phyloP scores from a whole-genome alignment of 2,329 filamentous ascomycete species.

The Pestalotiopsis sp. region DNA sequence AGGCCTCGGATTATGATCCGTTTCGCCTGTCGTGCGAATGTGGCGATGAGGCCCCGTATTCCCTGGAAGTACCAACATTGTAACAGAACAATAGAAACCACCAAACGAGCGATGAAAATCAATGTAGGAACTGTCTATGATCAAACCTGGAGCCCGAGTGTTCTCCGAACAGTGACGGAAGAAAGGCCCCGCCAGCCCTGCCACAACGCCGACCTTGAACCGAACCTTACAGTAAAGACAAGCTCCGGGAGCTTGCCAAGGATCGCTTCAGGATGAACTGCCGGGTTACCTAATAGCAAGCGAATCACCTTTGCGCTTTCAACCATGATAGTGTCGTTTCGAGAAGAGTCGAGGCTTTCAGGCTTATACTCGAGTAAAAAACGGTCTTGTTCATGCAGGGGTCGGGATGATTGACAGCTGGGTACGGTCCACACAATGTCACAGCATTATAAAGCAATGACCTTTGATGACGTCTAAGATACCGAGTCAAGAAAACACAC shows the following conservation, averaged over 20 bases:
- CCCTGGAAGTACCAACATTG: neutral
- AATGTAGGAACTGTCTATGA: neutral
- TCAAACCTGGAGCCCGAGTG: neutral
- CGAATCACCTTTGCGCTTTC: neutral
- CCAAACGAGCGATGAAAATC: neutral
- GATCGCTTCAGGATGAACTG: neutral
- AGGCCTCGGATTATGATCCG: neutral
- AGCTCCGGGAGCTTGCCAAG: neutral
- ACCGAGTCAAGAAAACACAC: neutral
- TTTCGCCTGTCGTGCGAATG: neutral
- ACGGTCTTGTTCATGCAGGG: neutral
- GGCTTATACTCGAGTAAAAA: neutral
- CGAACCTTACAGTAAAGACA: neutral
- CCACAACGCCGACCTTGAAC: conserved; percentile 6
- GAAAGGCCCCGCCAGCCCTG: neutral
- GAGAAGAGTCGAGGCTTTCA: neutral
- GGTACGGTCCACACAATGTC: conserved; percentile 1
- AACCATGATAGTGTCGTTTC: neutral
- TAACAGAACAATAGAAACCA: neutral
- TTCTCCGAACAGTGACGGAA: neutral
- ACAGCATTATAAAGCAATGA: neutral
- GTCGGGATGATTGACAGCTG: neutral
- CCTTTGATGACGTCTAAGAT: conserved; percentile 8
- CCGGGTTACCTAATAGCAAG: neutral
- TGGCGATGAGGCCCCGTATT: neutral